phyloP scores from a whole-genome alignment of 192 early-diverging fungal genomes.

The Podochytrium sp. region DNA sequence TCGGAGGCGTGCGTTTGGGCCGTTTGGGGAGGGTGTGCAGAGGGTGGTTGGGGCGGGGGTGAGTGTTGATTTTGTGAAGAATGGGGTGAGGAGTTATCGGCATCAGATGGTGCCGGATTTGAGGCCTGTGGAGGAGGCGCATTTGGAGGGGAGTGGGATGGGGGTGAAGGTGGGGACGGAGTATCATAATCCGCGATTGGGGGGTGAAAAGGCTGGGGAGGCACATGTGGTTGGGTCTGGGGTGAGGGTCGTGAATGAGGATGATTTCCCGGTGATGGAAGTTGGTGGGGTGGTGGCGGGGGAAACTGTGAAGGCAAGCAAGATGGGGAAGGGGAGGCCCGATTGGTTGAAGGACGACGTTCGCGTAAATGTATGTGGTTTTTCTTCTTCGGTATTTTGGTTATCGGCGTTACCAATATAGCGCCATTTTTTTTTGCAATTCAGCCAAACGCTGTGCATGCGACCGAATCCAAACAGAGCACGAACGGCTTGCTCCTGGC shows the following conservation, averaged over 20 bases:
- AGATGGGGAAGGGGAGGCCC: not conserved
- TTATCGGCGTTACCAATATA: too few species aligned
- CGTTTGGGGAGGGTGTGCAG: not conserved
- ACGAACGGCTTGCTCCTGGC: not conserved
- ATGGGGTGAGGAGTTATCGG: not conserved
- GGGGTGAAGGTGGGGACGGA: not conserved
- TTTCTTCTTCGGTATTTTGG: not conserved
- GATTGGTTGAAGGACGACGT: not conserved
- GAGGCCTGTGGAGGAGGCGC: not conserved
- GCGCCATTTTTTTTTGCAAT: not conserved
- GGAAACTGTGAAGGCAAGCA: not conserved
- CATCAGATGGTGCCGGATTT: not conserved
- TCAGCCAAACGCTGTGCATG: not conserved
- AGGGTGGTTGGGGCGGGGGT: not conserved
- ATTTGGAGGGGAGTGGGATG: not conserved
- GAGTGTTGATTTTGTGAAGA: not conserved
- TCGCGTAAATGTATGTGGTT: not conserved
- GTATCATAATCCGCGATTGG: not conserved
- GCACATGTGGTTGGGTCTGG: conserved; percentile 6
- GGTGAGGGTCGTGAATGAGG: not conserved
- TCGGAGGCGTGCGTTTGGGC: not conserved
- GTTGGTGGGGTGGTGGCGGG: not conserved
- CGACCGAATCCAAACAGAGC: not conserved
- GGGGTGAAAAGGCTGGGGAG: not conserved
- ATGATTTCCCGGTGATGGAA: not conserved